Evolutionary conservation across 495 filamentous ascomycete species (phyloP), one percentile per base, ranked within the genome.

Genomic region (Niebla homalea): DNA sequence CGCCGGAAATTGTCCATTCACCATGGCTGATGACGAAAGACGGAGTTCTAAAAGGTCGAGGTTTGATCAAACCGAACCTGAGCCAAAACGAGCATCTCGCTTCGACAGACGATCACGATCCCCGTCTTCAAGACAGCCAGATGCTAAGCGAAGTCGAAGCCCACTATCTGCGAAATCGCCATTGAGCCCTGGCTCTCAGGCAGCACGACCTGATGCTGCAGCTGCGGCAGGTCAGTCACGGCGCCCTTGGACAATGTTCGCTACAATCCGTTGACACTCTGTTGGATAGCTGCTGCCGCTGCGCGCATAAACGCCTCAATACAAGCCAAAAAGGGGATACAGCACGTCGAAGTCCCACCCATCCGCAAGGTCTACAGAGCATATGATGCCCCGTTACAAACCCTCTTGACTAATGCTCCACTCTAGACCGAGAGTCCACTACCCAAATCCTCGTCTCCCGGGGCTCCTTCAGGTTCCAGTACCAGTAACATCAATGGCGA

Each of bases 281-380:
- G 39, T 39, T 36, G 20, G 43, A 62, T 60, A 92, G 89, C 88
- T 64, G 89, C 87, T 43, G 89, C 89, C 1, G 92, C 92, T 29
- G 90, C 89, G 48, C 85, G 78, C 63, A 97, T 97, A 66, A 94
- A 94, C 67, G 92, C 88, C 36, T 80, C 85, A 60, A 80, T 97
- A 52, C 84, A 92, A 62, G 87, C 87, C 11, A 92, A 89, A 66
- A 93, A 93, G 66, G 88, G 85, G 50, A 83, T 90, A 48, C 90
- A 95, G 63, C 87, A 89, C 69, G 85, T 94, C 38, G 90, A 98
- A 60, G 88, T 93, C 12, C 92, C 89, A 20, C 88, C 89, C 1
- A 89, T 94, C 52, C 78, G 74, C 51, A 76, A 83, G 42, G 80
- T 81, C 29, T 32, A 11, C 62, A 61, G 66, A 61, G 38, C 12